phyloP scores from a whole-genome alignment of 352 stramenopile species.

The Phytopythium montanum region DNA sequence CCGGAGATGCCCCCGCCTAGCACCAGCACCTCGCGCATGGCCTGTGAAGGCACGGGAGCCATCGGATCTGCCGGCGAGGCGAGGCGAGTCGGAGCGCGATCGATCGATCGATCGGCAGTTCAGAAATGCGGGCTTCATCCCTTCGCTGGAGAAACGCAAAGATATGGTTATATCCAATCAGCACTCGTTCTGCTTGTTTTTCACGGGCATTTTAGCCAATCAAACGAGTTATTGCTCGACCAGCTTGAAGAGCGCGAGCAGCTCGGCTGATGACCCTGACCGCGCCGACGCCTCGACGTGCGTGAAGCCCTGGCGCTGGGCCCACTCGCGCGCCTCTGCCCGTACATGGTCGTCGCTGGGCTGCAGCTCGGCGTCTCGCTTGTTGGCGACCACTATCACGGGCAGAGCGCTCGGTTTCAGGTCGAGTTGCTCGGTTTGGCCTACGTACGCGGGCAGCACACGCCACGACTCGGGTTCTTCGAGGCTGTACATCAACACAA shows the following conservation, averaged over 20 bases:
- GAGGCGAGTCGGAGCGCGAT: not conserved
- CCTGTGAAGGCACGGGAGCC: constrained; percentile 1
- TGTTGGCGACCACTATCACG: constrained; percentile 26
- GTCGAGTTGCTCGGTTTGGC: constrained; percentile 10
- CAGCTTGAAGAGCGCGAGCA: constrained; percentile 20
- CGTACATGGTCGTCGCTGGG: not conserved
- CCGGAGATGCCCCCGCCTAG: constrained; percentile 81
- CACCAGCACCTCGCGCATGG: constrained; percentile 62
- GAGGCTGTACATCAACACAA: constrained; percentile 47
- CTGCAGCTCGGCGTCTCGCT: constrained; percentile 14
- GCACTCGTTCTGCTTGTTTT: no score
- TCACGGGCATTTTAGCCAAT: no score
- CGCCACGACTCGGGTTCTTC: constrained; percentile 21
- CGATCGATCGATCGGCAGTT: constrained; percentile 1
- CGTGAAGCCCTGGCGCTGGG: constrained; percentile 7
- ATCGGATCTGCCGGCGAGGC: not conserved
- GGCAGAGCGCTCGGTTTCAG: constrained; percentile 9
- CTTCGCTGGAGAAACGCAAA: not conserved
- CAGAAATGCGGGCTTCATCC: not conserved
- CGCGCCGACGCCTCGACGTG: constrained; percentile 19
- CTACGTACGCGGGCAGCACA: constrained; percentile 22
- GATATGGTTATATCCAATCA: not conserved
- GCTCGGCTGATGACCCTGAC: constrained; percentile 2
- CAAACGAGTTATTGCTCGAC: no score
- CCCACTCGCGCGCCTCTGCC: constrained; percentile 15